Conservation (phyloP, 495 filamentous ascomycete genomes). For the Penicillium tannophilum region DNA sequence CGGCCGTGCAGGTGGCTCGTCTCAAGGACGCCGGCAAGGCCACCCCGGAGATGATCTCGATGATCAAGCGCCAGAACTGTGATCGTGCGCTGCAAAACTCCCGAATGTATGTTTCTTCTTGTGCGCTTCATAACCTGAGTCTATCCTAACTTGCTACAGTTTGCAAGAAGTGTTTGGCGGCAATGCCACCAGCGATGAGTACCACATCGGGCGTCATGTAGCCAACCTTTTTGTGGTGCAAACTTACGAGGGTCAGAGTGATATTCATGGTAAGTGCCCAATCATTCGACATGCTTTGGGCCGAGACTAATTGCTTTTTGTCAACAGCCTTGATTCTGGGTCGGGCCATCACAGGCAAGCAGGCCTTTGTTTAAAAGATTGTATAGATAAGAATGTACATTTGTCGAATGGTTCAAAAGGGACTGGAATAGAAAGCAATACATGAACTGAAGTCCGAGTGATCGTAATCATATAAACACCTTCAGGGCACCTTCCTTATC, state of each 20-base stretch:
- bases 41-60: constrained; percentile 95
- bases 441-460: neutral
- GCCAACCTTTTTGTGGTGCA: constrained; percentile 97
- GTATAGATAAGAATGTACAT: constrained; percentile 5
- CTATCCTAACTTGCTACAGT: constrained; percentile 38
- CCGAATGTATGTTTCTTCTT: constrained; percentile 56
- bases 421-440: no score
- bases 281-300: constrained; percentile 9
- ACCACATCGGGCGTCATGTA: constrained; percentile 90
- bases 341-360: constrained; percentile 68
- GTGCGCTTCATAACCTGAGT: constrained; percentile 4
- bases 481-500: constrained; percentile 19
- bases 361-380: constrained; percentile 60
- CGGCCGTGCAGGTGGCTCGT: constrained; percentile 85
- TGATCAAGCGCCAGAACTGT: constrained; percentile 98
- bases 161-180: constrained; percentile 96
- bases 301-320: constrained; percentile 20
- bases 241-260: constrained; percentile 96
- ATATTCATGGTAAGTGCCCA: constrained; percentile 80
- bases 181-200: constrained; percentile 96
- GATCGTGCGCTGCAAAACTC: constrained; percentile 83
- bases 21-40: constrained; percentile 88
- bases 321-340: constrained; percentile 64
- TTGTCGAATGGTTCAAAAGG: neutral
- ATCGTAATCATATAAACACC: neutral